Evolutionary conservation across 1,284 basidiomycete species (phyloP), one percentile per base, ranked within the genome.

Genomic region (Abortiporus biennis): DNA sequence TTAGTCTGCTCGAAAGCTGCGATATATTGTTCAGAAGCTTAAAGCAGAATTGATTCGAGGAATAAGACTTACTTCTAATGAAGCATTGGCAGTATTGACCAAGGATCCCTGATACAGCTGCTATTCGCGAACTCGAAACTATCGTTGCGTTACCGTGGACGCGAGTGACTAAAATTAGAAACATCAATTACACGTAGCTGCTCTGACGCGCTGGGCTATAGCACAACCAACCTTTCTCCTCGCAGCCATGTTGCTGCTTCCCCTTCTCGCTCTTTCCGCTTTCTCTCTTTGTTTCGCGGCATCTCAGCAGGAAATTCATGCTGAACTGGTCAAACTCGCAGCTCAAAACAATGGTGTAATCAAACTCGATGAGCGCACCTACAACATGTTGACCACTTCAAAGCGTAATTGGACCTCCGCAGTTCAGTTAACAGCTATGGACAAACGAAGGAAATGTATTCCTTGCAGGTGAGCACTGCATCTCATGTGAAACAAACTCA

Each of bases 361-460:
- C 63, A 79, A 72, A 49, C 82, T 97, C 51, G 76, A 92, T 62
- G 67, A 81, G 21, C 69, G 70, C 20, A 67, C 75, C 2, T 97
- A 82, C 64, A 85, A 92, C 55, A 70, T 91, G 43, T 64, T 97
- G 50, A 83, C 78, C 15, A 65, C 72, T 8, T 70, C 81, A 2
- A 76, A 80, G 49, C 81, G 94, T 51, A 81, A 85, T 50, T 97
- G 92, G 82, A 86, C 87, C 4, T 80, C 82, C 15, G 72, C 84
- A 4, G 70, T 97, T 38, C 79, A 92, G 15, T 75, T 97, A 57
- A 97, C 94, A 2, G 94, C 93, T 0, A 62, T 95, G 49, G 82
- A 83, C 49, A 67, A 75, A 11, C 76, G 81, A 51, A 82, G 86
- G 59, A 86, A 83, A 60, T 91, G 87, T 57, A 62, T 57, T n/a